phyloP scores from a whole-genome alignment of 257 asterid species.

The Nyctanthes arbortristis region DNA sequence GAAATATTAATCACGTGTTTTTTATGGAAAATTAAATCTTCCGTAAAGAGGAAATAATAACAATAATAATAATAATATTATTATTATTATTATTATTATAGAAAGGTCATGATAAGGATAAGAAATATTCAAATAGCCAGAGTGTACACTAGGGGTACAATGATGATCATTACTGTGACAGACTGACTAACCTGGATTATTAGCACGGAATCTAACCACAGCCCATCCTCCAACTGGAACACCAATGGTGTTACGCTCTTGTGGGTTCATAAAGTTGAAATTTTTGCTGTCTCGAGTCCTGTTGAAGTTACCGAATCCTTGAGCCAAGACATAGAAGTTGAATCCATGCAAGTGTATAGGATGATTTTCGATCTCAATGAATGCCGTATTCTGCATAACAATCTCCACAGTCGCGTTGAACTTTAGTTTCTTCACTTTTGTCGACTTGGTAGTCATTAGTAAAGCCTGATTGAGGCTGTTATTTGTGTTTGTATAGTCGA shows the following conservation, averaged over 20 bases:
- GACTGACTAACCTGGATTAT: slow-evolving; percentile 57
- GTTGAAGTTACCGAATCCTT: slow-evolving; percentile 62
- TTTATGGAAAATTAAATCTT: no score
- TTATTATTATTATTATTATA: no score
- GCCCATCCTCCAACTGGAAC: slow-evolving; percentile 79
- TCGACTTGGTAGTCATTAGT: slow-evolving; percentile 34
- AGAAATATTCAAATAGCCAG: no score
- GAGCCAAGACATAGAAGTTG: slow-evolving; percentile 59
- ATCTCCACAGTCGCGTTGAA: slow-evolving; percentile 47
- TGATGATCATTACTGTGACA: no score
- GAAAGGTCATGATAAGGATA: no score
- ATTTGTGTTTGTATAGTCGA: slow-evolving; percentile 44
- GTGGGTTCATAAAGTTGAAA: slow-evolving; percentile 52
- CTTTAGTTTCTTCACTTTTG: slow-evolving; percentile 51
- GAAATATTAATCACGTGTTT: background rate
- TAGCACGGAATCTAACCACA: slow-evolving; percentile 52
- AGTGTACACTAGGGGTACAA: no score
- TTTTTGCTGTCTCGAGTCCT: slow-evolving; percentile 28
- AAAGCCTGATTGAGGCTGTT: slow-evolving; percentile 29
- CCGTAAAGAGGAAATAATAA: no score
- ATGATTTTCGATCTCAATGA: slow-evolving; percentile 50
- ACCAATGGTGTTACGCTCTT: slow-evolving; percentile 57
- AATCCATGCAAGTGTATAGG: slow-evolving; percentile 69
- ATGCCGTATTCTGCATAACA: slow-evolving; percentile 63
- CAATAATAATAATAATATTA: no score